Percentiles rank a stretch among this genome's conserved stretches.
Conservation (phyloP, 2,329 filamentous ascomycete species). For the Chaetomiaceae sp. region DNA sequence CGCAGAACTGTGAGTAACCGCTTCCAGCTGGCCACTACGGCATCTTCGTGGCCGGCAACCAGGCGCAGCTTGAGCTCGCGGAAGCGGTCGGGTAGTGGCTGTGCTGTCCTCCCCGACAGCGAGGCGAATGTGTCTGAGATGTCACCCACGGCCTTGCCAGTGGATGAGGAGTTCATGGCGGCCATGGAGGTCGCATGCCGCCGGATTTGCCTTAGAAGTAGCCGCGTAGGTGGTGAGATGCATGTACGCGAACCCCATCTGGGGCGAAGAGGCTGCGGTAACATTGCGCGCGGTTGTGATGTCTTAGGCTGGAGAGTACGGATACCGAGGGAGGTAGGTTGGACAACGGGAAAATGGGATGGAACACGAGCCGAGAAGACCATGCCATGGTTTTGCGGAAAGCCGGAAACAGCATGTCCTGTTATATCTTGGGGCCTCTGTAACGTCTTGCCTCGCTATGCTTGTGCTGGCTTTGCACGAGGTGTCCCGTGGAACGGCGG, state of each 20-base stretch:
- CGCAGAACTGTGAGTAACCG: slow-evolving; percentile 21
- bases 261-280: neutral
- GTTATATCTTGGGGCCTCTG: no score
- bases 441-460: neutral
- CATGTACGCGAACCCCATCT: neutral
- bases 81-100: slow-evolving; percentile 49
- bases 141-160: slow-evolving; percentile 50
- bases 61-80: slow-evolving; percentile 50
- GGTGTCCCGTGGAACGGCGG: neutral
- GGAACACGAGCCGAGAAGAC: no score
- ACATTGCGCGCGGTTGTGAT: neutral
- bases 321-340: no score
- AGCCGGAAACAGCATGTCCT: no score
- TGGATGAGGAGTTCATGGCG: slow-evolving; percentile 5
- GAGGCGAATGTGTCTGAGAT: slow-evolving; percentile 59
- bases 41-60: slow-evolving; percentile 42
- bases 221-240: neutral
- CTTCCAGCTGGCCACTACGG: slow-evolving; percentile 32
- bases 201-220: neutral
- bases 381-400: no score
- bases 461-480: neutral
- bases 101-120: slow-evolving; percentile 41
- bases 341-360: no score
- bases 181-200: slow-evolving; percentile 14
- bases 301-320: no score